These are phyloP conservation scores for Pythium oligandrum DNA, from an alignment of 352 stramenopile genomes.

Conservation along the genomic window DNA sequence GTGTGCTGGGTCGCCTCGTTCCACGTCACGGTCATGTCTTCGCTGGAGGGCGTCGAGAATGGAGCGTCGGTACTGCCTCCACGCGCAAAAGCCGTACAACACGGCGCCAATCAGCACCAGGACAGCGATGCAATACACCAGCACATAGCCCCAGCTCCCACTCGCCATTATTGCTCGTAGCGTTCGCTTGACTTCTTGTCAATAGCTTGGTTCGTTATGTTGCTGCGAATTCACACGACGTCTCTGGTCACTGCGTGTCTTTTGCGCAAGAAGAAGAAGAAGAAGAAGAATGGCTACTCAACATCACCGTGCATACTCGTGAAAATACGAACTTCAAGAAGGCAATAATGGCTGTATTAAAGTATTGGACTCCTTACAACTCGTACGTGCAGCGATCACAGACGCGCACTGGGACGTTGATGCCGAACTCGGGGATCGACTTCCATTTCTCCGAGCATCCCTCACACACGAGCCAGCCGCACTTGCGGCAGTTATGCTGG, in stretches of 20 bases:
- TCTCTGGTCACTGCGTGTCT: slow-evolving; percentile 8
- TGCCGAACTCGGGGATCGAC: slow-evolving; percentile 80
- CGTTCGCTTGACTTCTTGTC: too few species aligned
- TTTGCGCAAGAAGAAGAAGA: too few species aligned
- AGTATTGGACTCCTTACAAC: slow-evolving; percentile 21
- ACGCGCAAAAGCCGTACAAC: slow-evolving; percentile 24
- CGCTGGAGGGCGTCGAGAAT: slow-evolving; percentile 25
- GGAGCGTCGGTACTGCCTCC: slow-evolving; percentile 26
- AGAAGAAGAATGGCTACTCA: not conserved
- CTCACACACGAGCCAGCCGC: slow-evolving; percentile 74
- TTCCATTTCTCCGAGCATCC: slow-evolving; percentile 84
- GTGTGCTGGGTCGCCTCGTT: slow-evolving; percentile 12
- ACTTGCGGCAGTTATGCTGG: slow-evolving; percentile 88
- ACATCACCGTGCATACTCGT: not conserved
- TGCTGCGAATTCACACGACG: not conserved
- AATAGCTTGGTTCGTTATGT: too few species aligned
- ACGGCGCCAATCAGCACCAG: slow-evolving; percentile 23
- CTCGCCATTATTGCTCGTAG: slow-evolving; percentile 1
- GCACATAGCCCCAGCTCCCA: slow-evolving; percentile 11
- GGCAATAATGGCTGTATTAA: not conserved
- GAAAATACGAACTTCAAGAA: too few species aligned
- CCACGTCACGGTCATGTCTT: slow-evolving; percentile 20
- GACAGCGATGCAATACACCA: slow-evolving; percentile 23
- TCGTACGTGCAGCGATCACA: slow-evolving; percentile 87
- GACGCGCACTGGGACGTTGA: slow-evolving; percentile 81